A percentile compares a stretch with the other conserved stretches of the same genome.
Evolutionary conservation across 2,329 filamentous ascomycete species (phyloP).

Genomic region (Biscogniauxia sp.): DNA sequence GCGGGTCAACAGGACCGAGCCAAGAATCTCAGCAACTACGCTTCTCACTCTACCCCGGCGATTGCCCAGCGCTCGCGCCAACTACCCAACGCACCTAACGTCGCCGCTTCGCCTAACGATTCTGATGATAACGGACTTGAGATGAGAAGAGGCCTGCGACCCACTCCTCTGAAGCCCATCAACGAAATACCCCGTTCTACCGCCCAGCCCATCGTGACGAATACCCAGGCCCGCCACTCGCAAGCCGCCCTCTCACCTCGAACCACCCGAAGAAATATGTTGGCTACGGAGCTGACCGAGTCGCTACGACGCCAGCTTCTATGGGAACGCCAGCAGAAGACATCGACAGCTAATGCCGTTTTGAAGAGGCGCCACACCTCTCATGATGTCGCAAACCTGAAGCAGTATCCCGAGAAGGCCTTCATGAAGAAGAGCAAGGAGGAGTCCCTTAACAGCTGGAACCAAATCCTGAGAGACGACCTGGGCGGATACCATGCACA

Average conservation of each 20-base stretch:
- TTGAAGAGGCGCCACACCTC: slow-evolving; percentile 88
- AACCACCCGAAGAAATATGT: slow-evolving; percentile 92
- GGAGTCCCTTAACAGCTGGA: slow-evolving; percentile 68
- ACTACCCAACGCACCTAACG: slow-evolving; percentile 40
- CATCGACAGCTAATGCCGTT: slow-evolving; percentile 81
- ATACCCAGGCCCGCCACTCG: slow-evolving; percentile 60
- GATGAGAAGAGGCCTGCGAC: slow-evolving; percentile 59
- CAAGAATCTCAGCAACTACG: slow-evolving; percentile 65
- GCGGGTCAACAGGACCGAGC: slow-evolving; percentile 71
- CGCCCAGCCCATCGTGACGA: slow-evolving; percentile 76
- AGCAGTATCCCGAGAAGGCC: slow-evolving; percentile 70
- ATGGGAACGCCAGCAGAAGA: slow-evolving; percentile 95
- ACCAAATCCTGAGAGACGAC: slow-evolving; percentile 83
- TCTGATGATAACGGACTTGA: slow-evolving; percentile 61
- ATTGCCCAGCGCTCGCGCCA: slow-evolving; percentile 63
- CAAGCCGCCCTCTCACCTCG: slow-evolving; percentile 82
- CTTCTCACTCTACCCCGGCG: slow-evolving; percentile 66
- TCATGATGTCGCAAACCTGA: slow-evolving; percentile 84
- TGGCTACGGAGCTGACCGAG: slow-evolving; percentile 90
- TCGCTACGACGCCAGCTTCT: slow-evolving; percentile 87
- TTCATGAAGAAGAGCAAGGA: slow-evolving; percentile 60
- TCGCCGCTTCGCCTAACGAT: slow-evolving; percentile 54
- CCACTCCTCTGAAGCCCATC: slow-evolving; percentile 50
- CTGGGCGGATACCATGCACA: slow-evolving; percentile 77
- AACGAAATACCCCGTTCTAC: slow-evolving; percentile 64